Conservation (phyloP, 2,329 filamentous ascomycete species). For the Botrytis galanthina region DNA sequence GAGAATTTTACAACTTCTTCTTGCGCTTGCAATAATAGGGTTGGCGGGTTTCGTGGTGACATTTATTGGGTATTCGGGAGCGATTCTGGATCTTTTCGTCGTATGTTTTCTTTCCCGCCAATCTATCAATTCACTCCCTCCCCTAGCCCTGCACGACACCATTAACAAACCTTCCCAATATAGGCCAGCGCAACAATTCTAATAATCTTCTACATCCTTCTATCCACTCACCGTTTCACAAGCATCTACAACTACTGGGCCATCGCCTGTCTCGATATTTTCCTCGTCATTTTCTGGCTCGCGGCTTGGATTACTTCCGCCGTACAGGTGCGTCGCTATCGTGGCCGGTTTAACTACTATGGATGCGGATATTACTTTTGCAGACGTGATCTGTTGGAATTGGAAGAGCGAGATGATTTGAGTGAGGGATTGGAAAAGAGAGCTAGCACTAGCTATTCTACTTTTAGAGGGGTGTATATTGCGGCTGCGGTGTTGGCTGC, state of each 20-base stretch:
- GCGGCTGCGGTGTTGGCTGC: slow-evolving; percentile 9
- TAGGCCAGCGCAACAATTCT: slow-evolving; percentile 17
- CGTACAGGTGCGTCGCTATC: neutral
- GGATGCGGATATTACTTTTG: slow-evolving; percentile 8
- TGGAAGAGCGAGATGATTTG: slow-evolving; percentile 9
- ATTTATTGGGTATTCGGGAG: slow-evolving; percentile 10
- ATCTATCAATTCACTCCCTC: too few species aligned
- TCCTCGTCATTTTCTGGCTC: slow-evolving; percentile 14
- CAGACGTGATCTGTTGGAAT: slow-evolving; percentile 2
- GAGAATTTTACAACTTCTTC: neutral
- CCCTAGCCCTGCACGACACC: too few species aligned
- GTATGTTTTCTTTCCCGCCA: neutral
- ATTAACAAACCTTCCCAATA: neutral
- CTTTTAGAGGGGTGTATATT: slow-evolving; percentile 9
- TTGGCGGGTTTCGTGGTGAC: slow-evolving; percentile 17
- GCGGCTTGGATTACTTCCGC: slow-evolving; percentile 3
- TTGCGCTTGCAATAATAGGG: slow-evolving; percentile 12
- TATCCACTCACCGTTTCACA: slow-evolving; percentile 3
- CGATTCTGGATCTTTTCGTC: slow-evolving; percentile 8
- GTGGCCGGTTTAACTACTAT: neutral
- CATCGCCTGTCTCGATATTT: slow-evolving; percentile 10
- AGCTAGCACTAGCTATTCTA: neutral
- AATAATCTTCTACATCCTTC: slow-evolving; percentile 12
- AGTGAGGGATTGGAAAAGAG: neutral
- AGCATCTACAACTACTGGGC: slow-evolving; percentile 17